These are phyloP conservation scores for Sphaerulina populicola DNA, from an alignment of 2,329 filamentous ascomycete species.

Conservation along the genomic window DNA sequence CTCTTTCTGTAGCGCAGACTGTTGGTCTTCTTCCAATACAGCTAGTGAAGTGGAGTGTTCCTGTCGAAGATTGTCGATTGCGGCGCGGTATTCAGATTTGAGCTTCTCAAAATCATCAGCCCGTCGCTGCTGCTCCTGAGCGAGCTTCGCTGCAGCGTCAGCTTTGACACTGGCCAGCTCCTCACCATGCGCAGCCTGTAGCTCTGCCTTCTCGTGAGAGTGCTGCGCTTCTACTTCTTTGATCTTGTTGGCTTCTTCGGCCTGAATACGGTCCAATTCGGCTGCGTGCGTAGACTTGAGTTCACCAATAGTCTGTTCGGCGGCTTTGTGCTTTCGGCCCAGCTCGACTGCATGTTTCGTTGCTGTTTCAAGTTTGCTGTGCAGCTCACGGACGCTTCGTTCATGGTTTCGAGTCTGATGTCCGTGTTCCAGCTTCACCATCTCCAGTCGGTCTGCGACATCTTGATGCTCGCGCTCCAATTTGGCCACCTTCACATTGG, in stretches of 20 bases:
- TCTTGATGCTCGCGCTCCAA: conserved; percentile 21
- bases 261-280: conserved; percentile 1
- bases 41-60: conserved; percentile 1
- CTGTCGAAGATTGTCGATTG: neutral
- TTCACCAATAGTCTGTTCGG: neutral
- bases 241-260: neutral
- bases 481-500: conserved; percentile 12
- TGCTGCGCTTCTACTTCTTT: conserved; percentile 3
- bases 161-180: neutral
- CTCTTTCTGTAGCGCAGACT: conserved; percentile 6
- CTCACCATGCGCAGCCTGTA: neutral
- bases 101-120: neutral
- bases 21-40: conserved; percentile 3
- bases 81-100: neutral
- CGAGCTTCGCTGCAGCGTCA: neutral
- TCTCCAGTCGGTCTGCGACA: conserved; percentile 16
- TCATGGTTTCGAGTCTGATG: conserved; percentile 12
- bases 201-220: conserved; percentile 1
- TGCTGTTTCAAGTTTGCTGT: conserved; percentile 9
- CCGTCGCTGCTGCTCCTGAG: neutral
- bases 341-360: conserved; percentile 7
- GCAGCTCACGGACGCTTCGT: conserved; percentile 17
- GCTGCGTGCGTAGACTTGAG: neutral
- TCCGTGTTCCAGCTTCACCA: neutral
- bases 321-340: conserved; percentile 1